Evolutionary conservation across 2,329 filamentous ascomycete species (phyloP).

Genomic region (Aaosphaeria arxii): DNA sequence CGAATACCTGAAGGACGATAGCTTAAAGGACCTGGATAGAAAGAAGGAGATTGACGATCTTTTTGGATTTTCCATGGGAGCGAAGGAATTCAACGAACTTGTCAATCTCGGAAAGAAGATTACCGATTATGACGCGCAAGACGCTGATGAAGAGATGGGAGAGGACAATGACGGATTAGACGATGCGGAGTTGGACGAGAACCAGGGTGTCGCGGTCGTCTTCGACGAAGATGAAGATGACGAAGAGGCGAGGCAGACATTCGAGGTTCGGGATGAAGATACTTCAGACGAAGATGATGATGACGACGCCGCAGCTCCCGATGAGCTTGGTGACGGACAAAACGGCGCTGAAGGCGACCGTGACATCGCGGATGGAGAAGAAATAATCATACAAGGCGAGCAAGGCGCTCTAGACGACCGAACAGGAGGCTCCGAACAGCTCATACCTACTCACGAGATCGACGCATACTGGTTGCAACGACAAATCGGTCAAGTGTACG

Average conservation of each 20-base stretch:
- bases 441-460: slow-evolving; percentile 81
- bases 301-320: slow-evolving; percentile 57
- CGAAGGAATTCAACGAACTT: slow-evolving; percentile 95
- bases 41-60: slow-evolving; percentile 97
- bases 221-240: slow-evolving; percentile 86
- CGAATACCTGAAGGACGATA: slow-evolving; percentile 91
- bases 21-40: slow-evolving; percentile 95
- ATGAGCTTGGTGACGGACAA: slow-evolving; percentile 52
- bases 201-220: slow-evolving; percentile 94
- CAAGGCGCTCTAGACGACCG: slow-evolving; percentile 39
- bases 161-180: slow-evolving; percentile 60
- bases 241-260: slow-evolving; percentile 72
- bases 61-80: slow-evolving; percentile 73
- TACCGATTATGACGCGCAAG: slow-evolving; percentile 94
- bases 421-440: slow-evolving; percentile 50
- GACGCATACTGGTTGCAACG: slow-evolving; percentile 97
- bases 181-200: slow-evolving; percentile 73
- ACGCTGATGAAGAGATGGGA: slow-evolving; percentile 78
- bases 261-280: slow-evolving; percentile 82
- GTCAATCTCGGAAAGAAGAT: slow-evolving; percentile 98
- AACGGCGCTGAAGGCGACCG: slow-evolving; percentile 47
- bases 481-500: slow-evolving; percentile 82
- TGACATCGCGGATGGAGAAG: slow-evolving; percentile 59
- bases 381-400: slow-evolving; percentile 78
- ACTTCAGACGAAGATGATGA: slow-evolving; percentile 75